A percentile compares a stretch with the other conserved stretches of the same genome.
Evolutionary conservation across 345 rosid genomes (phyloP).

Genomic region (Mangifera indica): DNA sequence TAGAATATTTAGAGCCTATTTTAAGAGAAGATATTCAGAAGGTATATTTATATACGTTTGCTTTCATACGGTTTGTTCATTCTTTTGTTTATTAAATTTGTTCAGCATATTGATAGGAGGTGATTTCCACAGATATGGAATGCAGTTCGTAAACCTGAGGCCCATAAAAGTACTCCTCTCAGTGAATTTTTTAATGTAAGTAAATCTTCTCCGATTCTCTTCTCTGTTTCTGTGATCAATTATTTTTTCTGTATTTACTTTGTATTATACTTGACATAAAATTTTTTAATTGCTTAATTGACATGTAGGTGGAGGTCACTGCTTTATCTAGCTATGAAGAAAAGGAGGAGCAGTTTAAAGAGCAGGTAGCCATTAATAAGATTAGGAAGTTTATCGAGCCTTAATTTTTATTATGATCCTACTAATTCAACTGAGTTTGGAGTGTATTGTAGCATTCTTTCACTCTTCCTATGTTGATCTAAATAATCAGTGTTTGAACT

Average conservation of each 20-base stretch:
- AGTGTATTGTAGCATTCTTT: not conserved
- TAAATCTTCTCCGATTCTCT: not conserved
- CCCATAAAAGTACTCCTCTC: slow-evolving; percentile 62
- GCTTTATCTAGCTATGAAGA: slow-evolving; percentile 79
- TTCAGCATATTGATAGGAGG: slow-evolving; percentile 31
- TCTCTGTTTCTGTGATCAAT: not conserved
- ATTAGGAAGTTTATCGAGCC: not conserved
- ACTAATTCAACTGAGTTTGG: not conserved
- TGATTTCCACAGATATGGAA: slow-evolving; percentile 73
- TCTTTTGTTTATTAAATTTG: not conserved
- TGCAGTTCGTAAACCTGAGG: slow-evolving; percentile 68
- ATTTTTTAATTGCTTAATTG: slow-evolving; percentile 15
- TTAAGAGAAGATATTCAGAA: slow-evolving; percentile 80
- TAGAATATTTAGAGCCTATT: slow-evolving; percentile 60
- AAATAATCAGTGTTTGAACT: not conserved
- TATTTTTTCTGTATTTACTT: not conserved
- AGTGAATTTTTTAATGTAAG: slow-evolving; percentile 86
- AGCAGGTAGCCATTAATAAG: slow-evolving; percentile 50
- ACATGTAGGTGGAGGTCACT: slow-evolving; percentile 69
- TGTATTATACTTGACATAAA: not conserved
- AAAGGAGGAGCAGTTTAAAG: slow-evolving; percentile 68
- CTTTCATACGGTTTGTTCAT: not conserved
- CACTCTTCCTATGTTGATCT: not conserved
- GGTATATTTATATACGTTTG: slow-evolving; percentile 32
- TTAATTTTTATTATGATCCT: not conserved